phyloP scores from a whole-genome alignment of 1,139 yeast genomes.

The Yamadazyma dendronema region DNA sequence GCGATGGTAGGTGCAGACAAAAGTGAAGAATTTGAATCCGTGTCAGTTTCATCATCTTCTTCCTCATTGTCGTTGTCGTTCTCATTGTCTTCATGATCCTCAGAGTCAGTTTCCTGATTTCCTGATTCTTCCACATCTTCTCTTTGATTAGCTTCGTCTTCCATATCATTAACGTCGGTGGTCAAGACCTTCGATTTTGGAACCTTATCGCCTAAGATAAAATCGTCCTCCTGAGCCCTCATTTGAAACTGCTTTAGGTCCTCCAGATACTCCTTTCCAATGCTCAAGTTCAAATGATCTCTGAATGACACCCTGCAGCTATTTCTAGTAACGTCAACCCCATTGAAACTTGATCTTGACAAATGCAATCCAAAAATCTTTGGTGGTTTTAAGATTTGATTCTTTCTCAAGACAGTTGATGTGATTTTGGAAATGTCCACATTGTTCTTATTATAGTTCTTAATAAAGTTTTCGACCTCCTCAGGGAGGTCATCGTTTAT shows the following conservation, averaged over 20 bases:
- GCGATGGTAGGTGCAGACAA: conserved; percentile 11
- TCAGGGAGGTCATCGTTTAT: conserved; percentile 62
- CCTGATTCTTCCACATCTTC: conserved; percentile 43
- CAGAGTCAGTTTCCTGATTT: conserved; percentile 20
- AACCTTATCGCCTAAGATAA: conserved; percentile 1
- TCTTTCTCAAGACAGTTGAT: conserved; percentile 65
- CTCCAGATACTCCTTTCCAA: conserved; percentile 44
- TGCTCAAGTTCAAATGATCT: conserved; percentile 53
- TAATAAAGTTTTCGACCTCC: conserved; percentile 45
- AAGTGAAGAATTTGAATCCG: conserved; percentile 16
- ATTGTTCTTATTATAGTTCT: conserved; percentile 42
- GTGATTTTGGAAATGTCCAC: conserved; percentile 47
- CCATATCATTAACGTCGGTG: conserved; percentile 45
- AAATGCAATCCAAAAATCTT: conserved; percentile 71
- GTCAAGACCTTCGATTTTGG: conserved; percentile 34
- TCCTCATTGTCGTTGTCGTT: conserved; percentile 23
- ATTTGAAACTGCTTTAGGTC: conserved; percentile 37
- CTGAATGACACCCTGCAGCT: conserved; percentile 69
- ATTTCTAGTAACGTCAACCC: conserved; percentile 71
- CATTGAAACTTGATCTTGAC: conserved; percentile 76
- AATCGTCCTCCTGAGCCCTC: conserved; percentile 19
- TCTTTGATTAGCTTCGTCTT: conserved; percentile 43
- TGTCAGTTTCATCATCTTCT: conserved; percentile 21
- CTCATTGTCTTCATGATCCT: conserved; percentile 22
- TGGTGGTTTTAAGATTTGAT: conserved; percentile 66